Percentiles rank a stretch among this genome's conserved stretches.
phyloP scores from a whole-genome alignment of 2,329 filamentous ascomycete species.

The Penicillium sp. region DNA sequence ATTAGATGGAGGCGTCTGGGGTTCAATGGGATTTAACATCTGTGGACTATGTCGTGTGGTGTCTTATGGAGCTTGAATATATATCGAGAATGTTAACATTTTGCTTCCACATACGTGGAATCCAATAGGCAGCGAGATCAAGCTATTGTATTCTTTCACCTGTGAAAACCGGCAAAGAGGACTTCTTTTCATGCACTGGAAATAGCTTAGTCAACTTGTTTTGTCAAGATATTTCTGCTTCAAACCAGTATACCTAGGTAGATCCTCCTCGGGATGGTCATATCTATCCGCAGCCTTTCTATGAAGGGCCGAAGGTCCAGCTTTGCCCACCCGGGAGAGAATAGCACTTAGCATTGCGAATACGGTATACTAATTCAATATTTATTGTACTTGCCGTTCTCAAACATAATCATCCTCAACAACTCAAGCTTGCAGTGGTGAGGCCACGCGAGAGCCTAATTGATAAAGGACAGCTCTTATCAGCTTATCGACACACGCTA shows the following conservation, averaged over 20 bases:
- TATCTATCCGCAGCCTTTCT: no score
- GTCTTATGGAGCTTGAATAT: background rate
- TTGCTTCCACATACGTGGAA: no score
- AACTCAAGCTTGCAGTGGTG: background rate
- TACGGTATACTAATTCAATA: no score
- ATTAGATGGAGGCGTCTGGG: background rate
- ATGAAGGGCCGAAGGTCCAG: no score
- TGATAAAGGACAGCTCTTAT: conserved; percentile 24
- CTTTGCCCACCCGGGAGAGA: background rate
- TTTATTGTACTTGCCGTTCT: background rate
- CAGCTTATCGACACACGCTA: conserved; percentile 33
- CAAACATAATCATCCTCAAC: background rate
- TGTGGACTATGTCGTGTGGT: background rate
- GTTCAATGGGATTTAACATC: background rate
- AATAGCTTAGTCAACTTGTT: background rate
- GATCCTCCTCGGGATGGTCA: background rate
- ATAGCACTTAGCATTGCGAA: background rate
- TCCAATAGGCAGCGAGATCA: no score
- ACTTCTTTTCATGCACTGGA: no score
- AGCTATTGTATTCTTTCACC: no score
- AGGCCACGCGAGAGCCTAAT: background rate
- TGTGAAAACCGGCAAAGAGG: no score
- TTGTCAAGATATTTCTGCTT: background rate
- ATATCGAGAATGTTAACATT: background rate
- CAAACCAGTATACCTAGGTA: background rate